Percentiles rank a stretch among this genome's conserved stretches.
Conservation (phyloP, 139 green algal genomes). For the Chlorokybus atmophyticus region DNA sequence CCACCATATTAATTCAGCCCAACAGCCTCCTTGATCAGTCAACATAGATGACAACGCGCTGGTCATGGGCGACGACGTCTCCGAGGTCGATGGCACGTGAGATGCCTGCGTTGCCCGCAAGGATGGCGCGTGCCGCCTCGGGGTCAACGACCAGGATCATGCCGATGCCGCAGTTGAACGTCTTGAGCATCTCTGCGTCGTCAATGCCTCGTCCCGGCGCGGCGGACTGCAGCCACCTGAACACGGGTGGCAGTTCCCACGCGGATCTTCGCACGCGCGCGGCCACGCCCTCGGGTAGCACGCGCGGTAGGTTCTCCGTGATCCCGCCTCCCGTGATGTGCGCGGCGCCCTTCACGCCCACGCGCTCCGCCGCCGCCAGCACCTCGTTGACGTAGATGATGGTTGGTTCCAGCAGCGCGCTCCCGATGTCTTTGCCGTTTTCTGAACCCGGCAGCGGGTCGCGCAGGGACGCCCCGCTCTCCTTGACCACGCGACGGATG, state of each 20-base stretch:
- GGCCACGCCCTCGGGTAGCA: slow-evolving; percentile 68
- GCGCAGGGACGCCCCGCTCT: slow-evolving; percentile 39
- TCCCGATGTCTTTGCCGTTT: slow-evolving; percentile 34
- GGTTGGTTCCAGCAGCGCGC: slow-evolving; percentile 53
- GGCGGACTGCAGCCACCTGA: slow-evolving; percentile 56
- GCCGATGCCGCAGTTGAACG: slow-evolving; percentile 96
- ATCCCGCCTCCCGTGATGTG: slow-evolving; percentile 98
- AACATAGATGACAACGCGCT: no score
- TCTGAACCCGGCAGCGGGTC: slow-evolving; percentile 43
- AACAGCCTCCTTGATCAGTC: no score
- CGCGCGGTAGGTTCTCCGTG: slow-evolving; percentile 87
- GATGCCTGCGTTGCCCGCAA: no score
- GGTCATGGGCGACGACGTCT: no score
- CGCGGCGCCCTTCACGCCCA: slow-evolving; percentile 52
- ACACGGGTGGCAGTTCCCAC: slow-evolving; percentile 56
- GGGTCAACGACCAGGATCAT: slow-evolving; percentile 81
- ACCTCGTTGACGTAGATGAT: slow-evolving; percentile 33
- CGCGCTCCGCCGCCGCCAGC: slow-evolving; percentile 1
- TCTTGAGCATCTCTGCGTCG: slow-evolving; percentile 83
- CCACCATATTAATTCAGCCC: no score
- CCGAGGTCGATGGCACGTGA: no score
- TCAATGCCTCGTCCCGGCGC: slow-evolving; percentile 61
- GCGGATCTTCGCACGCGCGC: slow-evolving; percentile 38
- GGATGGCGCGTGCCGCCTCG: no score
- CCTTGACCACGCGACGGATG: slow-evolving; percentile 56